Base-by-base conservation (phyloP, 164 flowering plant species). In the Nelumbo lutea region DNA sequence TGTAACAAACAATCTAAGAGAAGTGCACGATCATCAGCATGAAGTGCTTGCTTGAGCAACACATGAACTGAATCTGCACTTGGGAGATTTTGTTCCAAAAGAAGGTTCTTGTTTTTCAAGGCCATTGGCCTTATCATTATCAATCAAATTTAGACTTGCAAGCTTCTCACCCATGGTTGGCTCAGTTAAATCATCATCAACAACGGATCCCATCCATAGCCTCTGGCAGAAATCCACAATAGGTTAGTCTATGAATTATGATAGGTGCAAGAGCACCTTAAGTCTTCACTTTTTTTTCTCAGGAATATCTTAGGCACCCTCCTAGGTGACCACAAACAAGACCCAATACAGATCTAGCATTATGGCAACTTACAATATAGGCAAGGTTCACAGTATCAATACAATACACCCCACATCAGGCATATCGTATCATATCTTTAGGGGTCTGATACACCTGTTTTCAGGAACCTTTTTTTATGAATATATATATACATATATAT, bases 131-230 rank as follows among this genome's bases (percentile, higher is more conserved):
- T 76, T 67, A 15, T 62, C 71, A 27, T 72, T 72, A 7, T 80
- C 80, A 59, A 73, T 38, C 61, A 87, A 55, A 63, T 81, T 81
- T 43, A 93, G 70, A 68, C 73, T 80, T 38, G 80, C 85, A 68
- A 93, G 92, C 73, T 91, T 90, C 76, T 93, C 98, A 6, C 93
- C 98, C 85, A 93, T 93, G 57, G 98, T 89, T 44, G 90, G 96
- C 77, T 89, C 98, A 69, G 80, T 81, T 64, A 67, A 43, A 76
- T 87, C 86, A 68, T 82, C 78, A 51, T 78, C 77, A 27, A 76
- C 69, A 72, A 10, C 69, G 73, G 27, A 44, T 53, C 61, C 75
- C 81, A 72, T 81, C 82, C 14, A 46, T 66, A 67, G 65, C 70
- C 52, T 81, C 83, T 47, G 53, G 70, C 68, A 57, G 66, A 64